Base-by-base conservation (phyloP, 2,329 filamentous ascomycete genomes). In the Whalleya microplaca region DNA sequence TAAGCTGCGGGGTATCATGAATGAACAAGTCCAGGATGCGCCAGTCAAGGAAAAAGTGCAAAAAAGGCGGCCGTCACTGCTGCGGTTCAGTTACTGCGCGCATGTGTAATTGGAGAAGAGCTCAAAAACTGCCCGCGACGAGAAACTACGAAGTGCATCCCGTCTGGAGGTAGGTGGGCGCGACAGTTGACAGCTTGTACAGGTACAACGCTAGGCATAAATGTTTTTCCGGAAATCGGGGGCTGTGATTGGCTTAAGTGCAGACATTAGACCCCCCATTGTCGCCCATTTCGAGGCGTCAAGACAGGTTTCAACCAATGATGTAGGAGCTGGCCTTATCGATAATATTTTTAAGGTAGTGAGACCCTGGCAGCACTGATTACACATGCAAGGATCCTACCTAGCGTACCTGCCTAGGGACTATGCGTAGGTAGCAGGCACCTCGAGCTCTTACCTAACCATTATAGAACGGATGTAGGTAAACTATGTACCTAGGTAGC, bases 171-270 rank as follows among this genome's bases (percentile, higher is more conserved):
- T 55, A 66, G 67, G 62, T 55, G 67, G 67, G 66, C 58, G 53
- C 57, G 61, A 63, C 56, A 21, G 37, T 56, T 59, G 64, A 60
- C 66, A 55, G 48, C 58, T 58, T 59, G 65, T 67, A 68, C 55
- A 66, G 52, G 43, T 67, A 68, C 67, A 68, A 68, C 55, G 68
- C 68, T 70, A 70, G 68, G 66, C 55, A 2, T 48, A 40, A 67
- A 43, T 53, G 61, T 65, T 68, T 62, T 61, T 55, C 66, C 66
- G 66, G 32, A n/a, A 14, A n/a, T 18, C 10, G 2, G 2, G 16
- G 10, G 16, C 1, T 29, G 8, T 65, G 27, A 69, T 69, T 69
- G 62, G 66, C 16, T 37, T 37, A 12, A 3, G 32, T 3, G 32
- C 32, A 37, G 32, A 37, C 32, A 37, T 3, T 27, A 27, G 23